Evolutionary conservation across 2,329 filamentous ascomycete genomes (phyloP).

Genomic region (Cordyceps cateniannulata): DNA sequence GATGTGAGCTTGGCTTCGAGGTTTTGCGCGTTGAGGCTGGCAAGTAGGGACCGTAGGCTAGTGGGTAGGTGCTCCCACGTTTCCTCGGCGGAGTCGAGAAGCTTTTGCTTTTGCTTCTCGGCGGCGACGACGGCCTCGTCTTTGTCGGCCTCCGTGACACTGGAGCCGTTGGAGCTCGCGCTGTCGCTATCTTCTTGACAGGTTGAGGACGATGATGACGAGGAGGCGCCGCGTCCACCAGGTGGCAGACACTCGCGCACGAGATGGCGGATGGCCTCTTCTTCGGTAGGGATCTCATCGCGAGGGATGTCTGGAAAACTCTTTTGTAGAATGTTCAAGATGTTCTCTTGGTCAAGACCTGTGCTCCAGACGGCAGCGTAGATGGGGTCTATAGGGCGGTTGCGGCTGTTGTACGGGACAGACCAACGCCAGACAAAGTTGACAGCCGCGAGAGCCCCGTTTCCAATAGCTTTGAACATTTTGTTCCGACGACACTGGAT

Average conservation of each 20-base stretch:
- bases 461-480: neutral
- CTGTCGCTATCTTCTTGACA: neutral
- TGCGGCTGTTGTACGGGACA: slow-evolving; percentile 16
- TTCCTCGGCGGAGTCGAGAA: slow-evolving; percentile 14
- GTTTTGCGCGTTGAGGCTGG: slow-evolving; percentile 14
- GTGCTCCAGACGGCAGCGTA: slow-evolving; percentile 15
- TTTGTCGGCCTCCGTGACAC: neutral
- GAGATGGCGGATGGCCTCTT: slow-evolving; percentile 13
- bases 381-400: slow-evolving; percentile 14
- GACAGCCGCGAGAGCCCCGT: neutral
- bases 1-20: slow-evolving; percentile 14
- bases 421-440: slow-evolving; percentile 18
- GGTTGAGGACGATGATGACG: neutral
- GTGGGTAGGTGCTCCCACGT: slow-evolving; percentile 13
- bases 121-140: neutral
- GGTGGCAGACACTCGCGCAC: slow-evolving; percentile 11
- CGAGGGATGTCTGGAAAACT: slow-evolving; percentile 10
- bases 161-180: neutral
- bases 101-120: neutral
- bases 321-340: slow-evolving; percentile 5
- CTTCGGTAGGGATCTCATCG: slow-evolving; percentile 11
- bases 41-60: slow-evolving; percentile 11
- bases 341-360: neutral
- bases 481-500: neutral
- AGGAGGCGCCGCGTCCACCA: neutral